These are phyloP conservation scores for Ceratopteris richardii DNA, from an alignment of 75 land plant species.

Conservation along the genomic window DNA sequence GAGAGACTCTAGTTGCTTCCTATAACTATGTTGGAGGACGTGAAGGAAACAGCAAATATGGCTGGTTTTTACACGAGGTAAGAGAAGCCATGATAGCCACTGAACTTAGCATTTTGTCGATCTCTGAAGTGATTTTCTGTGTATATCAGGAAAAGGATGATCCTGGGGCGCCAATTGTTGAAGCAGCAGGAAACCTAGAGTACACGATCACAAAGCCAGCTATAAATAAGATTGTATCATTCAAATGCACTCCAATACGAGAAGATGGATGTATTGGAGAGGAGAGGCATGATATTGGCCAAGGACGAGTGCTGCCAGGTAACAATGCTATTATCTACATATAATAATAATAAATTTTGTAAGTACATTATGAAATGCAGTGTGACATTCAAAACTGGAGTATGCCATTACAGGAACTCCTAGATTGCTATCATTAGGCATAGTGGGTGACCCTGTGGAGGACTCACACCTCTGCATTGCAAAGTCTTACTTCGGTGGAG, in stretches of 20 bases:
- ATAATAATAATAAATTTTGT: no score
- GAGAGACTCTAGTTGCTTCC: constrained; percentile 22
- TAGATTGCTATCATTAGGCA: neutral
- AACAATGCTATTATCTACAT: no score
- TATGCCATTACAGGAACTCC: constrained; percentile 4
- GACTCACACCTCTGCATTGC: neutral
- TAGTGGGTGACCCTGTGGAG: constrained; percentile 10
- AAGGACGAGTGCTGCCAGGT: no score
- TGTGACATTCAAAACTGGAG: no score
- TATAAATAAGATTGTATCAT: neutral
- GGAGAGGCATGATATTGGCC: neutral
- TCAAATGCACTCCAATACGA: constrained; percentile 1
- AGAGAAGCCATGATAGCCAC: no score
- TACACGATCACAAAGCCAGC: neutral
- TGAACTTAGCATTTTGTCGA: no score
- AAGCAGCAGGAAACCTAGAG: neutral
- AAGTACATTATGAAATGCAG: no score
- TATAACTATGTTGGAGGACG: constrained; percentile 29
- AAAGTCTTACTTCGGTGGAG: constrained; percentile 5
- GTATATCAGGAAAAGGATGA: no score
- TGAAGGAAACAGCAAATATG: constrained; percentile 21
- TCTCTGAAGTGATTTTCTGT: no score
- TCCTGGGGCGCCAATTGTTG: neutral
- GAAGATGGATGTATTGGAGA: constrained; percentile 2
- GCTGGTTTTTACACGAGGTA: constrained; percentile 26